Evolutionary conservation across 192 early-diverging fungal species (phyloP).

Genomic region (Coemansia sp.): DNA sequence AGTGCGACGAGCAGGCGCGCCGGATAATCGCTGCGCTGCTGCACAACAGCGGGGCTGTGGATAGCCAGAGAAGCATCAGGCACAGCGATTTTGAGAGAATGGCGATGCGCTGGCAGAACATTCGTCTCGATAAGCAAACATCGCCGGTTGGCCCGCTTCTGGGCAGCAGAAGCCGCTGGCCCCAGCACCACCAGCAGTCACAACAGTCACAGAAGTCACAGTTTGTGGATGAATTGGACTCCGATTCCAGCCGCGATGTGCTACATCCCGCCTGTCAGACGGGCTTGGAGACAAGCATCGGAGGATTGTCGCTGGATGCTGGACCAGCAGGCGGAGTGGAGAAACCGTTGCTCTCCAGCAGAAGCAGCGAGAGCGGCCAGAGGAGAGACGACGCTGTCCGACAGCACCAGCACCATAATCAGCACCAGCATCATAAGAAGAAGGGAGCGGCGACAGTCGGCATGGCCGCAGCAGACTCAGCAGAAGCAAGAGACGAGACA

Average conservation of each 20-base stretch:
- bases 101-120: conserved; percentile 34
- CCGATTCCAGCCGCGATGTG: neutral
- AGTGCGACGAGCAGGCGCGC: conserved; percentile 9
- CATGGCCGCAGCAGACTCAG: conserved; percentile 5
- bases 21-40: conserved; percentile 8
- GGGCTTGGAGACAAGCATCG: too few relatives aligned
- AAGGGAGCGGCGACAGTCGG: neutral
- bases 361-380: neutral
- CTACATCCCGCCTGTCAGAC: neutral
- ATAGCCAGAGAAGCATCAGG: neutral
- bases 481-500: neutral
- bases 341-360: neutral
- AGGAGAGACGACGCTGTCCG: neutral
- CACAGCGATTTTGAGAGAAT: conserved; percentile 15
- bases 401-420: neutral
- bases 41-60: conserved; percentile 8
- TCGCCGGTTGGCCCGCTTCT: conserved; percentile 23
- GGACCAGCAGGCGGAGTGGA: neutral
- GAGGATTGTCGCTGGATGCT: neutral
- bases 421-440: neutral
- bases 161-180: conserved; percentile 1
- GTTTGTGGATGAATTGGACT: neutral
- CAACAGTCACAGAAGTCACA: neutral
- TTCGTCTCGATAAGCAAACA: conserved; percentile 3
- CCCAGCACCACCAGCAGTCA: neutral